Evolutionary conservation across 2,329 filamentous ascomycete genomes (phyloP).

Genomic region (Pestalotiopsis sp.): DNA sequence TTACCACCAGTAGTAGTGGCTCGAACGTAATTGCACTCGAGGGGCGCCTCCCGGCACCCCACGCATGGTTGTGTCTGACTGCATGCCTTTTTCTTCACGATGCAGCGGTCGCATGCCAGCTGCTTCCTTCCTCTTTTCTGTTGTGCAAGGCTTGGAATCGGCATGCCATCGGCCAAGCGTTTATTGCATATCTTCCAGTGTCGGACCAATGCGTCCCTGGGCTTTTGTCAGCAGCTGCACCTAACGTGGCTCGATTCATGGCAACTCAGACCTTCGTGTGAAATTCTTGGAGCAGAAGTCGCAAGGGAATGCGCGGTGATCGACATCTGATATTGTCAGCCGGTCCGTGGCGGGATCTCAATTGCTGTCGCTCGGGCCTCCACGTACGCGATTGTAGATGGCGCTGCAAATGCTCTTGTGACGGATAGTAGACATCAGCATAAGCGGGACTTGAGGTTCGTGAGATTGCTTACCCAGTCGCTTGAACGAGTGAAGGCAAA

Average conservation of each 20-base stretch:
- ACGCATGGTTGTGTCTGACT: background rate
- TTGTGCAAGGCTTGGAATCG: constrained; percentile 1
- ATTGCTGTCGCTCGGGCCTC: background rate
- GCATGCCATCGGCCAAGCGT: background rate
- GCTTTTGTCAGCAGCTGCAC: background rate
- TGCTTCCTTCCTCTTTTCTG: constrained; percentile 4
- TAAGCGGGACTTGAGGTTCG: background rate
- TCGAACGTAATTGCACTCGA: background rate
- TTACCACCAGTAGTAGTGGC: background rate
- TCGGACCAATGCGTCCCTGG: constrained; percentile 4
- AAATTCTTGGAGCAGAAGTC: background rate
- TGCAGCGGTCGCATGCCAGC: constrained; percentile 4
- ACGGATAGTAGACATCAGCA: background rate
- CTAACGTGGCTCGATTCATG: background rate
- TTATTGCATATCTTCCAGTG: background rate
- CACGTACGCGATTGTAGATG: constrained; percentile 1
- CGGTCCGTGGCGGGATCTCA: background rate
- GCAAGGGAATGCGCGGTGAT: background rate
- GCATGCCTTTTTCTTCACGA: background rate
- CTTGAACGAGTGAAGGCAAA: background rate
- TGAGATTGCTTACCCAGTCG: background rate
- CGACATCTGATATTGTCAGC: background rate
- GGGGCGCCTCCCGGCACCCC: background rate
- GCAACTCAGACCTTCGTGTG: background rate
- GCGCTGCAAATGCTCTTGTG: background rate